Evolutionary conservation across 192 early-diverging fungal species (phyloP).

Genomic region (Lobulomyces angularis): DNA sequence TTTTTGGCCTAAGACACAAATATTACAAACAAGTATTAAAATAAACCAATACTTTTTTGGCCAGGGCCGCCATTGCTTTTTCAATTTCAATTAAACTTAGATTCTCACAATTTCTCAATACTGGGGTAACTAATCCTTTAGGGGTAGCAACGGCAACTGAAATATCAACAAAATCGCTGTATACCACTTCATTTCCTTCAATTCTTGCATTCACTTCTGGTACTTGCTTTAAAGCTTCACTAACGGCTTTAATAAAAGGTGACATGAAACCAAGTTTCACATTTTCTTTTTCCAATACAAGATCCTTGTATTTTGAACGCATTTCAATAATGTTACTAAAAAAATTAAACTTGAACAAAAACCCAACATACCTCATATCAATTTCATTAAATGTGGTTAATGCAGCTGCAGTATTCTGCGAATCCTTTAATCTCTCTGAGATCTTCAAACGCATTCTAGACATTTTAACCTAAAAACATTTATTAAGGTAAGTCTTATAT

Average conservation of each 20-base stretch:
- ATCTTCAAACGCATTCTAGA: constrained; percentile 94
- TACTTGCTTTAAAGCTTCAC: constrained; percentile 72
- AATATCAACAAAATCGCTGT: constrained; percentile 90
- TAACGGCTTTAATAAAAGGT: constrained; percentile 87
- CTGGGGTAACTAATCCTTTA: constrained; percentile 97
- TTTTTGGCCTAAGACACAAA: constrained; percentile 62
- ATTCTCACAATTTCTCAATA: constrained; percentile 79
- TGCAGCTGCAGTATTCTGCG: constrained; percentile 90
- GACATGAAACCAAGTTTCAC: constrained; percentile 98
- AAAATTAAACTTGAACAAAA: neutral
- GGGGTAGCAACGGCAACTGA: constrained; percentile 94
- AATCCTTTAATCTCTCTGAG: constrained; percentile 88
- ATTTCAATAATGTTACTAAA: constrained; percentile 74
- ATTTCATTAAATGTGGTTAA: constrained; percentile 99
- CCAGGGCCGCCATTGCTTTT: constrained; percentile 77
- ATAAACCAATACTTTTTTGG: constrained; percentile 46
- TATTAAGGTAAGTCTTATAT: constrained; percentile 3
- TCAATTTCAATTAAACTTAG: constrained; percentile 84
- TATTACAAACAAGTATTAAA: neutral
- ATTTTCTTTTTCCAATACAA: constrained; percentile 82
- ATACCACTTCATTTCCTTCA: constrained; percentile 82
- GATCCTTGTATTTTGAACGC: constrained; percentile 88
- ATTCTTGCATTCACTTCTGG: constrained; percentile 92
- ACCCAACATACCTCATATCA: constrained; percentile 71
- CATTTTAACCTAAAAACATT: constrained; percentile 66